These are phyloP conservation scores for Colletotrichum tropicicola DNA, from an alignment of 2,329 filamentous ascomycete species.

Conservation along the genomic window DNA sequence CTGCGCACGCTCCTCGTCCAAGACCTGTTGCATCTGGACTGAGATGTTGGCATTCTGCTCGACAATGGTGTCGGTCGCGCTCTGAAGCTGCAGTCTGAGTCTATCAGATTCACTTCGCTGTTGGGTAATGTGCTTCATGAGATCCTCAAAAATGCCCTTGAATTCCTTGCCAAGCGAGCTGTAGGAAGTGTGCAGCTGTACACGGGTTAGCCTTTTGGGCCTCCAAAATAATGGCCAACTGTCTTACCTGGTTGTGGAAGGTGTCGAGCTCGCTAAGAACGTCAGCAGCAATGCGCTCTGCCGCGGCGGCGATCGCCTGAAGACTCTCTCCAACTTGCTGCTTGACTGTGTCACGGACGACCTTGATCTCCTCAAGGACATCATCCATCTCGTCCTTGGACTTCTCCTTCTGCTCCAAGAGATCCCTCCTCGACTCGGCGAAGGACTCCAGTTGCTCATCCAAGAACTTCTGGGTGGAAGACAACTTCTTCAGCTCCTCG, in stretches of 20 bases:
- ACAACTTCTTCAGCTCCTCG: conserved; percentile 77
- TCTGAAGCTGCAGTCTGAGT: conserved; percentile 76
- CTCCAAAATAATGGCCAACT: conserved; percentile 19
- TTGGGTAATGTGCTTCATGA: conserved; percentile 76
- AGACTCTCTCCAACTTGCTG: conserved; percentile 84
- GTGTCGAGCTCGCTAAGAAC: conserved; percentile 84
- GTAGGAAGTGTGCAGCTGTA: conserved; percentile 85
- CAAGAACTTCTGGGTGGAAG: conserved; percentile 75
- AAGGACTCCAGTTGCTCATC: conserved; percentile 75
- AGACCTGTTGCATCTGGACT: conserved; percentile 70
- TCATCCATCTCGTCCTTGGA: conserved; percentile 88
- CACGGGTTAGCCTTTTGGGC: neutral
- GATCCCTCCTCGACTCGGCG: conserved; percentile 71
- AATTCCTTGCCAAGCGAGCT: conserved; percentile 85
- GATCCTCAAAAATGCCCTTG: conserved; percentile 83
- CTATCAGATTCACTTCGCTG: conserved; percentile 81
- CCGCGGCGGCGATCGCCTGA: conserved; percentile 82
- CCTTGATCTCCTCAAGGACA: conserved; percentile 92
- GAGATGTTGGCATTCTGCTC: conserved; percentile 75
- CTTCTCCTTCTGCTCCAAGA: conserved; percentile 72
- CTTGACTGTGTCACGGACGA: conserved; percentile 89
- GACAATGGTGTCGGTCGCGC: conserved; percentile 73
- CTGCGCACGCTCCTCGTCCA: conserved; percentile 80
- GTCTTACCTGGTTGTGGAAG: conserved; percentile 76
- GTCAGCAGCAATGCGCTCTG: conserved; percentile 88